Evolutionary conservation across 2,329 filamentous ascomycete genomes (phyloP), one percentile per base, ranked within the genome.

Genomic region (Fusarium sororula): DNA sequence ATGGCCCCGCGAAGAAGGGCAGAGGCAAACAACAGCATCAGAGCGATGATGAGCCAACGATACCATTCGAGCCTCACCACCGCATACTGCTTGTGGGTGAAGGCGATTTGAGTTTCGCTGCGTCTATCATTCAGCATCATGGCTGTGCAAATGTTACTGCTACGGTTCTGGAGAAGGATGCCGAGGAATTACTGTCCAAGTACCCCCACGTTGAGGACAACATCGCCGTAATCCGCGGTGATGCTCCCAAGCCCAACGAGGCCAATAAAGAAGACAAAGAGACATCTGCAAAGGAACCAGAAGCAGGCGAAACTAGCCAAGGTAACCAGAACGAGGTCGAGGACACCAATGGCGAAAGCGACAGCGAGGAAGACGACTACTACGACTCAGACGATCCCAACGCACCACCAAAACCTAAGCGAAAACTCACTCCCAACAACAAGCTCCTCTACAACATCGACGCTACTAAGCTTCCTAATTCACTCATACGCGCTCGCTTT

Each of bases 21-120:
- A 76, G 75, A 51, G 66, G 73, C 57, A 78, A 79, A 37, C 77
- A 78, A 44, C 75, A 76, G 54, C 78, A 77, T 48, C 78, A 77
- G 58, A 68, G 68, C 41, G 75, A 80, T 51, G 67, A 77, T 47
- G 47, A 67, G 30, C 90, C 87, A 30, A 88, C 85, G 8, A 90
- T 95, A 28, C 93, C 93, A 22, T 95, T 96, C 82, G 81, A 86
- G 30, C 84, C 88, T 44, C 83, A 88, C 76, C 90, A 95, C 74
- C 84, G 88, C 76, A 94, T 96, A 72, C 89, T 96, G 12, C 88
- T 96, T 6, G 84, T 96, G 58, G 94, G 94, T 77, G 94, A 96
- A 80, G 94, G 90, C 74, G 94, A 97, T 82, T 90, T 96, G 79
- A 94, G 92, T 80, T 96, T 95, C 81, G 89, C 93, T 18, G 87